phyloP scores from a whole-genome alignment of 2,329 filamentous ascomycete species.

The Epichloe scottii region DNA sequence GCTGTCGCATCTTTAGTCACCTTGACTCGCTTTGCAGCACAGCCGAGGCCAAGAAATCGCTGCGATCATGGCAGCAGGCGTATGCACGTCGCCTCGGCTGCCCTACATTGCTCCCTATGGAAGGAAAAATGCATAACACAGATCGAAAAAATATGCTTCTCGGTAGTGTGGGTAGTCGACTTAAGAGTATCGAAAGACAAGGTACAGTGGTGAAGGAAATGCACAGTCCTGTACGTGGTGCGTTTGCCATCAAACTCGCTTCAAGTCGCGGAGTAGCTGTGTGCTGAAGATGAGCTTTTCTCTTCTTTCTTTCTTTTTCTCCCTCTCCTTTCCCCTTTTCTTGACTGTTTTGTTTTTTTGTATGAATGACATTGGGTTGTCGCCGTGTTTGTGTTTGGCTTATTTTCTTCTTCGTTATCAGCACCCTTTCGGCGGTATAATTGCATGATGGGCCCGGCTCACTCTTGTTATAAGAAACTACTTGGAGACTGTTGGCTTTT shows the following conservation, averaged over 20 bases:
- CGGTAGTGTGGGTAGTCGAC: conserved; percentile 1
- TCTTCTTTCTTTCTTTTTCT: neutral
- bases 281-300: neutral
- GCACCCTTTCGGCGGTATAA: neutral
- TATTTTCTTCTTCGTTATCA: neutral
- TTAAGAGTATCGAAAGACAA: conserved; percentile 9
- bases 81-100: conserved; percentile 31
- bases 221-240: conserved; percentile 4
- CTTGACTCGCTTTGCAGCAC: conserved; percentile 36
- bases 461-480: neutral
- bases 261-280: neutral
- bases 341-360: neutral
- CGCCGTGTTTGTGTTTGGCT: neutral
- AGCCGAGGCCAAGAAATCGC: conserved; percentile 31
- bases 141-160: conserved; percentile 6
- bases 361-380: no score
- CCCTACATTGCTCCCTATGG: conserved; percentile 27
- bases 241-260: conserved; percentile 2
- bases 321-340: neutral
- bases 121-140: conserved; percentile 18
- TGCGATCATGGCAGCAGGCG: conserved; percentile 35
- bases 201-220: conserved; percentile 8
- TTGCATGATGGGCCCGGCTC: neutral
- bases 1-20: conserved; percentile 31
- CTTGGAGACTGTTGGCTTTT: conserved; percentile 1